A percentile compares a stretch with the other conserved stretches of the same genome.
These are phyloP conservation scores for Viola odorata DNA, from an alignment of 345 rosid genomes.

Conservation along the genomic window DNA sequence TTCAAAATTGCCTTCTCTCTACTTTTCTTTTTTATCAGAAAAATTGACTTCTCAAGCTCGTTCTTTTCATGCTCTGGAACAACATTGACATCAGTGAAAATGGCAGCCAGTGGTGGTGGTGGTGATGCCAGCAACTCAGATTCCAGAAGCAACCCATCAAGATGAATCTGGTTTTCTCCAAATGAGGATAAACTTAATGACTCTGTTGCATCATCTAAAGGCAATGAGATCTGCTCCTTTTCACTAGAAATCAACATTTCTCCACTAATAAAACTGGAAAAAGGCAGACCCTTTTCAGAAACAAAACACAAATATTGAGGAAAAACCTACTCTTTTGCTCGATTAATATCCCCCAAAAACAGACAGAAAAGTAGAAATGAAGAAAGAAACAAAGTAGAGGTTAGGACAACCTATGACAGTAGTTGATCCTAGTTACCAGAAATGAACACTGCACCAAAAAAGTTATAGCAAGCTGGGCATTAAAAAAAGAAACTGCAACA, in stretches of 20 bases:
- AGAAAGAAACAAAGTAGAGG: neutral
- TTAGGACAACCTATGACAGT: no score
- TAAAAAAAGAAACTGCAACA: conserved; percentile 1
- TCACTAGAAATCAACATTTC: conserved; percentile 28
- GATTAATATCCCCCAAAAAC: conserved; percentile 4
- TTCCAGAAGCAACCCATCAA: conserved; percentile 23
- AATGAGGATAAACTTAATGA: conserved; percentile 24
- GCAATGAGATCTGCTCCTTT: conserved; percentile 33
- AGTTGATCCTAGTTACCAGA: neutral
- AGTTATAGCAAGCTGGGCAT: neutral
- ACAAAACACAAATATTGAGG: conserved; percentile 3
- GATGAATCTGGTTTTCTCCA: conserved; percentile 26
- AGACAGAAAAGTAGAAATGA: neutral
- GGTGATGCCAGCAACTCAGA: conserved; percentile 42
- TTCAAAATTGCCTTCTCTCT: conserved; percentile 38
- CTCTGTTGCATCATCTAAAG: conserved; percentile 22
- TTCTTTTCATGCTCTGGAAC: conserved; percentile 72
- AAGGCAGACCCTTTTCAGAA: conserved; percentile 16
- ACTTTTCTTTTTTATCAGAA: no score
- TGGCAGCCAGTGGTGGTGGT: conserved; percentile 22
- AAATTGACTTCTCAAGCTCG: conserved; percentile 46
- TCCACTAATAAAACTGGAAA: conserved; percentile 6
- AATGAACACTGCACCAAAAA: neutral
- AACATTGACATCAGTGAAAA: conserved; percentile 60
- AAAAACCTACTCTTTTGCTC: conserved; percentile 5